Evolutionary conservation across 768 basidiomycete genomes (phyloP).

Genomic region (Suillus decipiens): DNA sequence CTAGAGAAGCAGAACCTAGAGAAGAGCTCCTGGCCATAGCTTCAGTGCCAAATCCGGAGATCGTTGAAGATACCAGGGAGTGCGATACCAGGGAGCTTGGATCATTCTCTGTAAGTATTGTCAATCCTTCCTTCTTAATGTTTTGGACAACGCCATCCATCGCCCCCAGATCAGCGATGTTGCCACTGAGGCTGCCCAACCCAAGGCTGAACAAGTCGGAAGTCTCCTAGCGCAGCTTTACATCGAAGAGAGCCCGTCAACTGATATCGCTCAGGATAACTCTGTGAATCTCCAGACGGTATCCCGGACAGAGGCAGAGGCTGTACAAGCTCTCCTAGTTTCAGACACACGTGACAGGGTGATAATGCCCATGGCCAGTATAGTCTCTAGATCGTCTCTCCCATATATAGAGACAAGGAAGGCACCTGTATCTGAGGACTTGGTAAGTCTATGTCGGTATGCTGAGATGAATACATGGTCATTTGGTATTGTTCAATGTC

Average conservation of each 20-base stretch:
- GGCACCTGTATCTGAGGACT: not conserved
- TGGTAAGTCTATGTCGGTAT: not conserved
- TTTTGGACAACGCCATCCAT: not conserved
- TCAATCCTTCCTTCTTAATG: not conserved
- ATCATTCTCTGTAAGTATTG: not conserved
- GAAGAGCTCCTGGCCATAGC: not conserved
- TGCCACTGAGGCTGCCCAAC: not conserved
- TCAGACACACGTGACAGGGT: not conserved
- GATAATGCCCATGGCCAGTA: not conserved
- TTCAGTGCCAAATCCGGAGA: not conserved
- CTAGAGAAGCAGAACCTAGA: not conserved
- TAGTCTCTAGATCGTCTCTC: not conserved
- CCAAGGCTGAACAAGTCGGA: conserved; percentile 1
- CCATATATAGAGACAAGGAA: not conserved
- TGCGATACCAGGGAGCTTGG: not conserved
- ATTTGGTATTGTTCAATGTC: not conserved
- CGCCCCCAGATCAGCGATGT: not conserved
- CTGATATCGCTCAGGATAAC: not conserved
- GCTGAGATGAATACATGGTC: not conserved
- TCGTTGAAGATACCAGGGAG: not conserved
- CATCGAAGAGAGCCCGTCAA: not conserved
- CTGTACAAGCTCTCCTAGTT: not conserved
- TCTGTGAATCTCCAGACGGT: not conserved
- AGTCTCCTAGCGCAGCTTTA: not conserved
- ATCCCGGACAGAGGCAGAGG: conserved; percentile 1